phyloP scores from a whole-genome alignment of 1,284 basidiomycete genomes.

The Porogramme epimiltina region DNA sequence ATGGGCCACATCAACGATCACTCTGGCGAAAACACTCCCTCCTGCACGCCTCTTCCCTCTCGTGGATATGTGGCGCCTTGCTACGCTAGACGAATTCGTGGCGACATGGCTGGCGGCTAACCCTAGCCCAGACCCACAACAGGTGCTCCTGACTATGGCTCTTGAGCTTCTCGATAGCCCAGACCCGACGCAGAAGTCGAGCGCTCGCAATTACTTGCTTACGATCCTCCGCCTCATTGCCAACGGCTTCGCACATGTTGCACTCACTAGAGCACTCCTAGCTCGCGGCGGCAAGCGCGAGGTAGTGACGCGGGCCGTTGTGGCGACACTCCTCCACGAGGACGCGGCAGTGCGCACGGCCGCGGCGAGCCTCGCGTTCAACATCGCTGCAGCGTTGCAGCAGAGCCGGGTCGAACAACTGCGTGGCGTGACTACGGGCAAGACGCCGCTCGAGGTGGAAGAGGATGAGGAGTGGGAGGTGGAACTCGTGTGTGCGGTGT shows the following conservation, averaged over 20 bases:
- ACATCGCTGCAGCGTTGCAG: conserved; percentile 70
- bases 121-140: conserved; percentile 40
- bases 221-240: conserved; percentile 75
- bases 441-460: conserved; percentile 33
- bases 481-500: conserved; percentile 77
- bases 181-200: conserved; percentile 27
- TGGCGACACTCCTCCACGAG: conserved; percentile 67
- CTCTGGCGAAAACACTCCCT: conserved; percentile 51
- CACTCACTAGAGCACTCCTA: conserved; percentile 57
- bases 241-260: conserved; percentile 65
- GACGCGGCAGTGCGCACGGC: conserved; percentile 75
- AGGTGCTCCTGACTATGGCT: conserved; percentile 47
- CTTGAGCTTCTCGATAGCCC: conserved; percentile 30
- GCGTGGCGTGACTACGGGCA: conserved; percentile 28
- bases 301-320: conserved; percentile 45
- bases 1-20: conserved; percentile 52
- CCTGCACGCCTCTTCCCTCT: conserved; percentile 75
- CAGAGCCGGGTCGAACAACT: conserved; percentile 50
- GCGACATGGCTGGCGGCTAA: conserved; percentile 49
- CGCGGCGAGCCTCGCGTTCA: conserved; percentile 81
- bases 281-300: conserved; percentile 28
- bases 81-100: conserved; percentile 63
- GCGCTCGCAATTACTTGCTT: conserved; percentile 57
- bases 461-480: conserved; percentile 81
- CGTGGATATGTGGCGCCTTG: conserved; percentile 84